Evolutionary conservation across 805 yeast genomes (phyloP).

Genomic region (Hemisphaericaspora nanyangensis): DNA sequence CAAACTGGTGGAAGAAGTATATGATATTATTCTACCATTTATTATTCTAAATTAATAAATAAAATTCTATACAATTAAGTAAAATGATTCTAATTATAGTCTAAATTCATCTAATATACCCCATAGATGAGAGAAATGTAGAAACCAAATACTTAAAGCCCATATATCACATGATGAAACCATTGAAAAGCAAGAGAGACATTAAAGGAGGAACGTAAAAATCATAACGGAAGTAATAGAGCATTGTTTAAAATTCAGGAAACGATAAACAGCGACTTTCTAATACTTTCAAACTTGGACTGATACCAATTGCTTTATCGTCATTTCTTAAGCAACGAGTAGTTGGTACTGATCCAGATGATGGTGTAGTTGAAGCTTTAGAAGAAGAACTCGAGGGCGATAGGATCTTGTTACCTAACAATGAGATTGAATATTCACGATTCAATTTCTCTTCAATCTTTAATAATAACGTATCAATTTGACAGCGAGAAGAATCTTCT

Average conservation of each 20-base stretch:
- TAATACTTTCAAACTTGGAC: slow-evolving; percentile 32
- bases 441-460: slow-evolving; percentile 37
- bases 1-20: no score
- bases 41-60: no score
- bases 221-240: no score
- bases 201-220: no score
- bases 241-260: slow-evolving; percentile 12
- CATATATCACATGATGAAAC: no score
- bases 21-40: no score
- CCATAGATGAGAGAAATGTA: no score
- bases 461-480: slow-evolving; percentile 34
- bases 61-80: no score
- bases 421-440: slow-evolving; percentile 22
- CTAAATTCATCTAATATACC: no score
- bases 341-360: neutral
- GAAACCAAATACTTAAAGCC: no score
- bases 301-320: slow-evolving; percentile 8
- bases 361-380: neutral
- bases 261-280: slow-evolving; percentile 29
- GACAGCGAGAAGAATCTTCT: slow-evolving; percentile 32
- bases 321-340: slow-evolving; percentile 1
- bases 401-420: slow-evolving; percentile 8
- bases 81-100: no score
- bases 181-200: no score
- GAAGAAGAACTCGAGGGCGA: neutral